Evolutionary conservation across 352 stramenopile species (phyloP), one percentile per base, ranked within the genome.

Genomic region (Globisporangium perplexum): DNA sequence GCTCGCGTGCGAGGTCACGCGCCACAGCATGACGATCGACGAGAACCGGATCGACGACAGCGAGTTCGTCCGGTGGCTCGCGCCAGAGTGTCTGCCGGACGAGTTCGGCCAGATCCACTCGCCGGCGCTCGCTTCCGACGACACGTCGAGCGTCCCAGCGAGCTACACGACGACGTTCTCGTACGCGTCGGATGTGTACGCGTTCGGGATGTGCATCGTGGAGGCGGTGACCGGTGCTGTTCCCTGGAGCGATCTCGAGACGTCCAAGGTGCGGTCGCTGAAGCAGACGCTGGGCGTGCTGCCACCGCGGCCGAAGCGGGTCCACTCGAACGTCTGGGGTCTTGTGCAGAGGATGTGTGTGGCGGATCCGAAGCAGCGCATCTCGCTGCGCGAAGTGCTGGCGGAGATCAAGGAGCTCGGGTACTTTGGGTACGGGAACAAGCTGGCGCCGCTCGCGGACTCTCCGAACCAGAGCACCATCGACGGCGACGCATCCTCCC

Each of bases 141-240:
- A 72, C 4, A 44, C 33, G 0, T 59, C 56, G 26, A 71, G 48
- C 23, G 35, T 31, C 18, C 17, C 51, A 11, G 10, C 38, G 22
- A 54, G 55, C 10, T 72, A 22, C 33, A 41, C 62, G 0, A 54
- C 69, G 1, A 70, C 51, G 14, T 49, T 60, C 15, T 71, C 71
- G 1, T 83, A 80, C 23, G 64, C 67, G 3, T 73, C 67, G 0
- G 78, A 92, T 49, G 68, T 90, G 38, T 92, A 86, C 55, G 72
- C 77, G 14, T 80, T 90, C 36, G 81, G 81, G n/a, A 88, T 92
- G 78, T 88, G 72, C 41, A 86, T 90, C 24, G n/a, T 88, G 7
- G 78, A 92, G 39, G 69, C 75, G 1, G 55, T 88, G 26, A 86
- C 78, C 1, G 62, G 65, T 0, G 65, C 71, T 11, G 54, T 74